Evolutionary conservation across 495 filamentous ascomycete genomes (phyloP).

Genomic region (Annulohypoxylon maeteangense): DNA sequence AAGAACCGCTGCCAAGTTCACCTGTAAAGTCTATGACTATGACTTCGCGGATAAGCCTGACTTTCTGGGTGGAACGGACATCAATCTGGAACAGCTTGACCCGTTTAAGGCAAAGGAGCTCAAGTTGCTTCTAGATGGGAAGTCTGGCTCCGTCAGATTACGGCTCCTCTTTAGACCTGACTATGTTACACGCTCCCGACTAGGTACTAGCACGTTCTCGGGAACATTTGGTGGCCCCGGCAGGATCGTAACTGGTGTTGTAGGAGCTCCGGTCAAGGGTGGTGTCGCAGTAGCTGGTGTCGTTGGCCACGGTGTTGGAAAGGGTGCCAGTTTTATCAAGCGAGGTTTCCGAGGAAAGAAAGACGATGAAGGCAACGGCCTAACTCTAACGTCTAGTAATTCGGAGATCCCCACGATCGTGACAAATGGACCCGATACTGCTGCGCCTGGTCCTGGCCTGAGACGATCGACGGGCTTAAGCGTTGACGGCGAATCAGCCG

Average conservation of each 20-base stretch:
- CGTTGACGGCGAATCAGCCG: constrained; percentile 37
- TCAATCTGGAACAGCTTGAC: constrained; percentile 84
- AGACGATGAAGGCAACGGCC: constrained; percentile 62
- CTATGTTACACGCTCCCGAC: constrained; percentile 87
- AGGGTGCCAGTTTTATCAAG: constrained; percentile 88
- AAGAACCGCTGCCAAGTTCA: constrained; percentile 85
- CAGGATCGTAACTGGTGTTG: constrained; percentile 82
- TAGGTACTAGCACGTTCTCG: constrained; percentile 92
- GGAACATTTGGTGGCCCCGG: constrained; percentile 92
- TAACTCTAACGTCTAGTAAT: constrained; percentile 44
- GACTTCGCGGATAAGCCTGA: constrained; percentile 94
- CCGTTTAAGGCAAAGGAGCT: constrained; percentile 82
- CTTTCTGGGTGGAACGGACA: constrained; percentile 78
- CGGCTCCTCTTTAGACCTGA: constrained; percentile 92
- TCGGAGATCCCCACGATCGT: constrained; percentile 59
- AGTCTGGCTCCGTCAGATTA: constrained; percentile 83
- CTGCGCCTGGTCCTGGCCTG: constrained; percentile 45
- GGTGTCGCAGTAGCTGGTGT: constrained; percentile 75
- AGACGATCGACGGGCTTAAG: constrained; percentile 50
- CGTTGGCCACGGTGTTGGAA: constrained; percentile 81
- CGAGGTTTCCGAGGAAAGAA: constrained; percentile 77
- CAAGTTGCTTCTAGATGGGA: constrained; percentile 82
- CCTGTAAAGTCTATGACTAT: constrained; percentile 89
- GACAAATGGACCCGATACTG: constrained; percentile 53
- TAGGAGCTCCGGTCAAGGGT: constrained; percentile 90